A percentile compares a stretch with the other conserved stretches of the same genome.
These are phyloP conservation scores for Omphalotus guepiniiformis DNA, from an alignment of 768 basidiomycete species.

Conservation along the genomic window DNA sequence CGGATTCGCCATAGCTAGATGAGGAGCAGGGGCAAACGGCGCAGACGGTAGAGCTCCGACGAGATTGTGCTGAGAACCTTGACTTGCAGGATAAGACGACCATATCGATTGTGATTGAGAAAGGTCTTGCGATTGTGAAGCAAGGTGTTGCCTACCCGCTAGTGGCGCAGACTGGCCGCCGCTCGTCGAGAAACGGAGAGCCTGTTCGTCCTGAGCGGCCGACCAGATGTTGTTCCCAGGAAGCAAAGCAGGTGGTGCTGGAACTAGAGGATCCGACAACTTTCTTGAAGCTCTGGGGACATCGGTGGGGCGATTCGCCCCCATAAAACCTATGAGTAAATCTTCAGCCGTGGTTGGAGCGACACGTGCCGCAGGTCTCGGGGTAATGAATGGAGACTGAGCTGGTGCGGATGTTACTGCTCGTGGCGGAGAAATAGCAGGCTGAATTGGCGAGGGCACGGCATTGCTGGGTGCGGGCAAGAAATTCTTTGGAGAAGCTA, in stretches of 20 bases:
- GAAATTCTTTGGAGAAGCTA: neutral
- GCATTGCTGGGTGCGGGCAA: neutral
- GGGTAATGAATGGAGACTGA: neutral
- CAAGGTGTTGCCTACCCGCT: neutral
- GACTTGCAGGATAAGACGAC: neutral
- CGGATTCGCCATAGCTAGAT: neutral
- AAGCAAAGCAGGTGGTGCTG: slow-evolving; percentile 50
- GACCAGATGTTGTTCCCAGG: slow-evolving; percentile 65
- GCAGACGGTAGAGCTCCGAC: neutral
- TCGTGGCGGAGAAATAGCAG: neutral
- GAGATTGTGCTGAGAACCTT: neutral
- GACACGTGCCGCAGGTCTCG: slow-evolving; percentile 18
- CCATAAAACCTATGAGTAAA: slow-evolving; percentile 54
- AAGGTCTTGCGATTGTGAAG: slow-evolving; percentile 6
- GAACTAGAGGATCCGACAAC: slow-evolving; percentile 25
- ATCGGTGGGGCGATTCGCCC: slow-evolving; percentile 22
- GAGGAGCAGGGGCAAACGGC: neutral
- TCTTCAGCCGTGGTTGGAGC: slow-evolving; percentile 61
- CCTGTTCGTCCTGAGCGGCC: slow-evolving; percentile 46
- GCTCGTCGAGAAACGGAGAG: slow-evolving; percentile 17
- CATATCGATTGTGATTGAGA: neutral
- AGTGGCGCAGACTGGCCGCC: neutral
- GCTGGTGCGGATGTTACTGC: neutral
- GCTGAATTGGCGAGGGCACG: neutral
- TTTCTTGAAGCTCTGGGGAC: slow-evolving; percentile 12